Base-by-base conservation (phyloP, 192 early-diverging fungal species). In the Chytriomyces confervae region DNA sequence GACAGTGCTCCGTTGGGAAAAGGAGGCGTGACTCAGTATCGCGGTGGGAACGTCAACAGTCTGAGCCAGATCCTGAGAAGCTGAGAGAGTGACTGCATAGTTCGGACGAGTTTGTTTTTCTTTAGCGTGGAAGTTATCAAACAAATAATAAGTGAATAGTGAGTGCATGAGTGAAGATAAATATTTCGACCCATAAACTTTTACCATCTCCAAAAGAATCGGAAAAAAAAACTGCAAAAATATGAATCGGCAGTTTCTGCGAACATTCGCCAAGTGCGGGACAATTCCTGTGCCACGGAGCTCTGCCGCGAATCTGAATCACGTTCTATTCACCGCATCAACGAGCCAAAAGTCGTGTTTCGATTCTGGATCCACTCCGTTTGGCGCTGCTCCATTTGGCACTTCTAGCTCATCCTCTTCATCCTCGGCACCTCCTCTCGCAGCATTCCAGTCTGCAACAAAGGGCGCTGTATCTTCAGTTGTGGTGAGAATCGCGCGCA, bases 21-120 rank as follows among this genome's bases (percentile, higher is more conserved):
- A 50, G 76, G 80, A 16, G 66, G 61, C 9, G 63, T 57, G 18
- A 60, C 70, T 6, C 48, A 62, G 16, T 84, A 84, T 75, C 77
- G 83, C 20, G 87, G 84, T 36, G 83, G 87, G 5, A 79, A 88
- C 77, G 87, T 88, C 23, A 83, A 84, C 9, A 80, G 79, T 29
- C 70, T 88, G 10, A 76, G 71, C 48, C 87, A 88, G 62, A 88
- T 88, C 72, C 72, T 88, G 24, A 46, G 87, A 50, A 77, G 43
- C 23, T 80, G 73, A 82, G n/a, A 20, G 8, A 8, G 51, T 53
- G 13, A 57, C 3, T 57, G 53, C 53, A 57, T 57, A 18, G 11
- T 57, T 57, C 53, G 20, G 53, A 18, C 53, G 3, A 20, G 20
- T 3, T 57, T 3, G 51, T 18, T 11, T 57, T 20, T 18, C 20